Evolutionary conservation across 768 basidiomycete genomes (phyloP), one percentile per base, ranked within the genome.

Genomic region (Melanogaster broomeanus): DNA sequence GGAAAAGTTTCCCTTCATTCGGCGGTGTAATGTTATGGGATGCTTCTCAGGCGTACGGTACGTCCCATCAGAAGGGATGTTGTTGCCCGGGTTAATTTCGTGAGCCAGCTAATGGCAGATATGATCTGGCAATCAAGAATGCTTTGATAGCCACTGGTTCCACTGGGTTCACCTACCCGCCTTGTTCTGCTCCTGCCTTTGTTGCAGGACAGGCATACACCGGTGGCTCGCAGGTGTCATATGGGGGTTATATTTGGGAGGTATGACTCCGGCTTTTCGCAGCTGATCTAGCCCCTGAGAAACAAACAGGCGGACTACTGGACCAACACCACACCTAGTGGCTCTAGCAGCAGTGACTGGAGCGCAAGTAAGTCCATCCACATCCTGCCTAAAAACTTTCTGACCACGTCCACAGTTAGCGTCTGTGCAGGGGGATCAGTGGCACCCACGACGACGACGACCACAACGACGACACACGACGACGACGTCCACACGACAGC

Each of bases 81-180:
- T 40, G 16, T 46, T 37, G 42, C 53, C 12, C 28, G 13, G 6
- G 38, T 41, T 63, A 48, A 55, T 24, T 41, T 25, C 48, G 51
- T 24, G 49, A 19, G n/a, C 9, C 44, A 74, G 85, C 73, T 25
- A 87, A 88, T 61, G 68, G 72, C 51, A 77, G 80, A 25, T 87
- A 77, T 56, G 83, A 86, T 59, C 62, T 76, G 15, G 80, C 76
- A 6, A 79, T 86, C 53, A 87, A 88, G 69, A 76, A 78, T 51
- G 75, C 80, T 24, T 72, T 87, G 33, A 65, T 69, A 13, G 78
- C 80, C 13, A 81, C 84, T 31, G 84, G 85, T 42, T 83, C 84
- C n/a, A 82, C 81, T 16, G 84, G 85, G 8, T 88, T 87, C 65
- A 80, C 79, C 3, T 87, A 75, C 67, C 83, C 84, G 15, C 56